Evolutionary conservation across 441 rosid genomes (phyloP).

Genomic region (Populus hybrid): DNA sequence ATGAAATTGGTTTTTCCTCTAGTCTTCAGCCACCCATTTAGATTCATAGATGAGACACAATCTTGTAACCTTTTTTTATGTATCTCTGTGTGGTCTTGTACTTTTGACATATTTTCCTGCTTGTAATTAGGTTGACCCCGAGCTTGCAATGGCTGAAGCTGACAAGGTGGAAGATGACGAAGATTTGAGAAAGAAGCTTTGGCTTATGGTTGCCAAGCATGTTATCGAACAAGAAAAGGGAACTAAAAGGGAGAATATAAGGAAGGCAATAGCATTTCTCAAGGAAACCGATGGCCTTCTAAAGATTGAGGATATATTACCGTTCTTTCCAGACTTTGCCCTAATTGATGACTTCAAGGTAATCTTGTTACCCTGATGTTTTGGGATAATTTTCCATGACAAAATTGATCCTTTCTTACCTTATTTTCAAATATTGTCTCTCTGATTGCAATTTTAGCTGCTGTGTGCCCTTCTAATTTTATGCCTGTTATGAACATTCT

Average conservation of each 20-base stretch:
- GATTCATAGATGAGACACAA: background rate
- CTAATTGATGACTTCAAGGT: slow-evolving; percentile 99
- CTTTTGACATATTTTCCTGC: slow-evolving; percentile 12
- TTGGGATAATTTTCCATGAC: background rate
- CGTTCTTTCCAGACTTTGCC: slow-evolving; percentile 99
- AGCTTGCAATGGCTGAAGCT: slow-evolving; percentile 99
- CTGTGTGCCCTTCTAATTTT: background rate
- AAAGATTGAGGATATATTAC: slow-evolving; percentile 98
- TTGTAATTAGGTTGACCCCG: slow-evolving; percentile 82
- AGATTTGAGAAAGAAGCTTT: slow-evolving; percentile 97
- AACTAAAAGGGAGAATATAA: slow-evolving; percentile 94
- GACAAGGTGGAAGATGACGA: slow-evolving; percentile 99
- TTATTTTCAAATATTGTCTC: background rate
- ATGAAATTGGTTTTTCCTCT: background rate
- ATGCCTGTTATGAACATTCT: background rate
- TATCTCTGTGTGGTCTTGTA: background rate
- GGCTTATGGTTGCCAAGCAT: slow-evolving; percentile 99
- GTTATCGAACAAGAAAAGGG: slow-evolving; percentile 96
- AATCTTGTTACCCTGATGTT: slow-evolving; percentile 6
- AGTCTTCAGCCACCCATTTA: background rate
- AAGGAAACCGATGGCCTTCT: slow-evolving; percentile 98
- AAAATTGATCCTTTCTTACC: background rate
- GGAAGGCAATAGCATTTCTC: slow-evolving; percentile 98
- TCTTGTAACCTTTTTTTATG: background rate
- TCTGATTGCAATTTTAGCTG: background rate